These are phyloP conservation scores for Ilyonectria sp. DNA, from an alignment of 2,329 filamentous ascomycete genomes.

Conservation along the genomic window DNA sequence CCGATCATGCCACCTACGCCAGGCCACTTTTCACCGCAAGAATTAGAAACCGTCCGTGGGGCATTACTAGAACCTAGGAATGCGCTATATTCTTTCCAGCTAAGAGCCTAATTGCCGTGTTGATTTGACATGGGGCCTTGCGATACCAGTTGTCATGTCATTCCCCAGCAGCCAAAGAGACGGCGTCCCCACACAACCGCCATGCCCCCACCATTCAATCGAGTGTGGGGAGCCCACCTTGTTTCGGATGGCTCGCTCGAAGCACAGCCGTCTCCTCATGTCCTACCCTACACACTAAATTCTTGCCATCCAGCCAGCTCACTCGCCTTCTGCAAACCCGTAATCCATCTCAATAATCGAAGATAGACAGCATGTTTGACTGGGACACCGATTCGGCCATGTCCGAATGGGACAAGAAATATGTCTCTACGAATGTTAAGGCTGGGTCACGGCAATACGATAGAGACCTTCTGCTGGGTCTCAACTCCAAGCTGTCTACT, in stretches of 20 bases:
- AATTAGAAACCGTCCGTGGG: too few relatives aligned
- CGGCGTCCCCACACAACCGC: neutral
- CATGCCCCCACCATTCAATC: neutral
- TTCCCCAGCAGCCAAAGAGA: neutral
- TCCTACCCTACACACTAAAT: neutral
- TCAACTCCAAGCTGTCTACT: slow-evolving; percentile 18
- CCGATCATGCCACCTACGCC: too few relatives aligned
- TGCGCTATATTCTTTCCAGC: too few relatives aligned
- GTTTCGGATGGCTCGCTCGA: too few relatives aligned
- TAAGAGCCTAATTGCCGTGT: too few relatives aligned
- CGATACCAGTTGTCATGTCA: too few relatives aligned
- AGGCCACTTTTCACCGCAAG: too few relatives aligned
- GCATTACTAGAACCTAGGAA: too few relatives aligned
- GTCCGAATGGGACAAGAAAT: slow-evolving; percentile 35
- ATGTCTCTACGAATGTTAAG: slow-evolving; percentile 36
- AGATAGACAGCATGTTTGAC: slow-evolving; percentile 26
- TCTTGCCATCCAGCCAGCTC: neutral
- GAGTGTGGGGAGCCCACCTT: neutral
- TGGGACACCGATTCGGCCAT: slow-evolving; percentile 33
- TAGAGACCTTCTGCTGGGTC: slow-evolving; percentile 19
- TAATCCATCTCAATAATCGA: neutral
- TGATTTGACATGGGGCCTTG: too few relatives aligned
- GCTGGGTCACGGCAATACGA: slow-evolving; percentile 25
- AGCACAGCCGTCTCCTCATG: too few relatives aligned
- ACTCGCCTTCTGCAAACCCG: neutral